Percentiles rank a stretch among this genome's conserved stretches.
Evolutionary conservation across 257 asterid species (phyloP).

Genomic region (Solanum acaule): DNA sequence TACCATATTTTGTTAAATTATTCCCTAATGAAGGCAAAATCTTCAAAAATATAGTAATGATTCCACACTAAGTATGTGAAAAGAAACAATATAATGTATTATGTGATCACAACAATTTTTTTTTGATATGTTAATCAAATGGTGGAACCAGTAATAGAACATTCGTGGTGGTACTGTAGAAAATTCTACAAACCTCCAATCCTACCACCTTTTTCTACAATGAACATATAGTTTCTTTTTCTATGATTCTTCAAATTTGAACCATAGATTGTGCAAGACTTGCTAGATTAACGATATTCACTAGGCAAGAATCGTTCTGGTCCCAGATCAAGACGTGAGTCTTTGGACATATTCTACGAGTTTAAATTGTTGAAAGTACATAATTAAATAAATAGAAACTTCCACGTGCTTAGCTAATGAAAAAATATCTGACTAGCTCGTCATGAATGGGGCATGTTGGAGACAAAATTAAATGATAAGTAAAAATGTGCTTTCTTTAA

Average conservation of each 20-base stretch:
- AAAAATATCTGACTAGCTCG: neutral
- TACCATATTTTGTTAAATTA: neutral
- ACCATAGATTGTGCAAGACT: neutral
- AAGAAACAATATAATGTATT: neutral
- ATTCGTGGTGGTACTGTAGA: neutral
- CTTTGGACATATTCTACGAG: neutral
- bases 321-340: neutral
- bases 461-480: neutral
- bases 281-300: neutral
- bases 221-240: neutral
- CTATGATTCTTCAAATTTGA: neutral
- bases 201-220: neutral
- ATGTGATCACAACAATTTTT: neutral
- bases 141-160: neutral
- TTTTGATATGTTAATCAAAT: neutral
- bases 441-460: neutral
- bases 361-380: neutral
- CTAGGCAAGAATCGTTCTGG: neutral
- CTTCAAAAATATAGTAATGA: neutral
- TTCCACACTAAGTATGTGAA: neutral
- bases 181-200: neutral
- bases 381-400: neutral
- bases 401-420: neutral
- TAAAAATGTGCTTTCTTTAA: neutral
- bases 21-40: neutral